Conservation (phyloP, 768 basidiomycete species). For the Leccinum fibrillosum region DNA sequence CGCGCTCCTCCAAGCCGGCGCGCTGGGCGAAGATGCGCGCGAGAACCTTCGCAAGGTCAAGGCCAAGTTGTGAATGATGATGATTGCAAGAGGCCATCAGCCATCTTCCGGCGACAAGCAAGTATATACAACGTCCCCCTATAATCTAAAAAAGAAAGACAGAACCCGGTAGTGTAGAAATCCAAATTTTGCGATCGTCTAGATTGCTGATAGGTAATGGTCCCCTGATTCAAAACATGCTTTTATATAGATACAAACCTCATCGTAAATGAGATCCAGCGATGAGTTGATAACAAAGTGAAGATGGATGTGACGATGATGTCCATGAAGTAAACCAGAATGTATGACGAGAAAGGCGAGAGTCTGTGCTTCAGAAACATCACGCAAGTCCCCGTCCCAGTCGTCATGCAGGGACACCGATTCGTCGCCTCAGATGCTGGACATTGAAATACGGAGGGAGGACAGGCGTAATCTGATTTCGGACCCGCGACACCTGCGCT, state of each 20-base stretch:
- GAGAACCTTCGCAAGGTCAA: conserved; percentile 11
- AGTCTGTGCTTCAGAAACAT: neutral
- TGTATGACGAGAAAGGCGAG: neutral
- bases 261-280: neutral
- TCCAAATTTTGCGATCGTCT: conserved; percentile 3
- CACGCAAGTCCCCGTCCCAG: neutral
- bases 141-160: neutral
- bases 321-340: neutral
- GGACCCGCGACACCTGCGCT: conserved; percentile 28
- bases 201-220: conserved; percentile 10
- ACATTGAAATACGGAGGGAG: conserved; percentile 32
- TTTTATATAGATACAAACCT: neutral
- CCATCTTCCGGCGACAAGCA: conserved; percentile 2
- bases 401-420: conserved; percentile 22
- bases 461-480: conserved; percentile 31
- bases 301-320: neutral
- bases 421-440: conserved; percentile 29
- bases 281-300: neutral
- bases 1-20: conserved; percentile 44
- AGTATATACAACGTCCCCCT: neutral
- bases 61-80: conserved; percentile 22
- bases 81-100: neutral
- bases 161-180: neutral
- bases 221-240: neutral
- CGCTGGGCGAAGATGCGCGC: conserved; percentile 37